These are phyloP conservation scores for Diaporthe ilicicola DNA, from an alignment of 2,329 filamentous ascomycete genomes.

Conservation along the genomic window DNA sequence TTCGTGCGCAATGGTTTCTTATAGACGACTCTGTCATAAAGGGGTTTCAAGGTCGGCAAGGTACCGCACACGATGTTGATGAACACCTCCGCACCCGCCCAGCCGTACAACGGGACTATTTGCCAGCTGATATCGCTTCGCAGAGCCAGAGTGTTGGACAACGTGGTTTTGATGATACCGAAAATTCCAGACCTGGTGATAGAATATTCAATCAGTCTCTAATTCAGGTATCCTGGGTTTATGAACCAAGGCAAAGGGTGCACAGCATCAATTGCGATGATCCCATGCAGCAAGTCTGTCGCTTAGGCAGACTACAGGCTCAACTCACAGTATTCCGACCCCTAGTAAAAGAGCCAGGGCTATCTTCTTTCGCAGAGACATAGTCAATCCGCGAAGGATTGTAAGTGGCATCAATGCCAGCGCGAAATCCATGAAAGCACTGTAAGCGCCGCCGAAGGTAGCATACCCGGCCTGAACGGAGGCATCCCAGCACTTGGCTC, in stretches of 20 bases:
- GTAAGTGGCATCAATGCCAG: neutral
- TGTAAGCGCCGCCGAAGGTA: conserved; percentile 1
- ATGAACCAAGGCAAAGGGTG: neutral
- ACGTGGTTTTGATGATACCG: neutral
- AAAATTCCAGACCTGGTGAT: neutral
- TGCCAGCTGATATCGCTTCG: neutral
- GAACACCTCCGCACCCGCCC: neutral
- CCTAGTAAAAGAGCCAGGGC: neutral
- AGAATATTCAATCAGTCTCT: neutral
- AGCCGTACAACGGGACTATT: conserved; percentile 3
- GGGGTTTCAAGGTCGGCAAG: neutral
- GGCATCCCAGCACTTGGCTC: conserved; percentile 1
- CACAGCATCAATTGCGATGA: too few species aligned
- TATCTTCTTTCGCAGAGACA: neutral
- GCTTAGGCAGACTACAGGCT: neutral
- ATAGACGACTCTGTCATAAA: neutral
- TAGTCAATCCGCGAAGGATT: neutral
- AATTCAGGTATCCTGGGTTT: neutral
- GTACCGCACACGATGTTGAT: neutral
- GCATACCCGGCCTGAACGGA: conserved; percentile 6
- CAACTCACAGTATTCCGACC: neutral
- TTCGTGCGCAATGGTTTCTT: neutral
- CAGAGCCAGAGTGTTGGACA: neutral
- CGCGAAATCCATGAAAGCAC: conserved; percentile 14
- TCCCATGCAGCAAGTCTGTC: neutral